Evolutionary conservation across 2,329 filamentous ascomycete genomes (phyloP).

Genomic region (Gremmenia infestans): DNA sequence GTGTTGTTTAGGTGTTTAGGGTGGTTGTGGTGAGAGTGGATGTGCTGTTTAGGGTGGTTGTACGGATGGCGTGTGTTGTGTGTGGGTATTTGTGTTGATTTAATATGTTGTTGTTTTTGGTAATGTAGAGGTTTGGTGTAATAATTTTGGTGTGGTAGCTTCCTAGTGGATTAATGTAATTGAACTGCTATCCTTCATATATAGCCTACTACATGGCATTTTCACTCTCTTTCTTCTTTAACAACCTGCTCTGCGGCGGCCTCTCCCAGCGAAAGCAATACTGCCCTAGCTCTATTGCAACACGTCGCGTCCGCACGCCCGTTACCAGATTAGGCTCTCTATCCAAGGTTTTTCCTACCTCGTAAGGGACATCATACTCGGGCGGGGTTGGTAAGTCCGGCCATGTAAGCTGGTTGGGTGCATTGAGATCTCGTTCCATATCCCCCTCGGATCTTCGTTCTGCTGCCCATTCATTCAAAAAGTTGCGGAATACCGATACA

Average conservation of each 20-base stretch:
- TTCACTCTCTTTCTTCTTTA: constrained; percentile 4
- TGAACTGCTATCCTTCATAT: constrained; percentile 3
- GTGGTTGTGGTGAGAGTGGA: too few relatives aligned
- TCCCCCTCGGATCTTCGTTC: constrained; percentile 8
- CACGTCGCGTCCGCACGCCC: constrained; percentile 7
- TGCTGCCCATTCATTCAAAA: constrained; percentile 14
- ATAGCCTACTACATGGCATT: constrained; percentile 6
- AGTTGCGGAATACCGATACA: constrained; percentile 13
- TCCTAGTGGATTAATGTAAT: too few relatives aligned
- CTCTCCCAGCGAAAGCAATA: constrained; percentile 13
- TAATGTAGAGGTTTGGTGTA: too few relatives aligned
- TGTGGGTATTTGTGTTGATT: too few relatives aligned
- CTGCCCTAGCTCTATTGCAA: constrained; percentile 10
- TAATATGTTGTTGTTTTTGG: too few relatives aligned
- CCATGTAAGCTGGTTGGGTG: constrained; percentile 11
- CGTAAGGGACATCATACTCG: constrained; percentile 8
- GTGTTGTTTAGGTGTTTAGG: too few relatives aligned
- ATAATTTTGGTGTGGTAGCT: too few relatives aligned
- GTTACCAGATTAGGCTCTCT: constrained; percentile 8
- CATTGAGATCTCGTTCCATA: constrained; percentile 13
- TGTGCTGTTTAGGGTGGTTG: too few relatives aligned
- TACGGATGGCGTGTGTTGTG: too few relatives aligned
- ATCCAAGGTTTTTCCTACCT: constrained; percentile 9
- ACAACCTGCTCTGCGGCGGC: constrained; percentile 7
- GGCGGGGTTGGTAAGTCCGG: constrained; percentile 11